phyloP scores from a whole-genome alignment of 139 green algal species.

The Volvox reticuliferus region DNA sequence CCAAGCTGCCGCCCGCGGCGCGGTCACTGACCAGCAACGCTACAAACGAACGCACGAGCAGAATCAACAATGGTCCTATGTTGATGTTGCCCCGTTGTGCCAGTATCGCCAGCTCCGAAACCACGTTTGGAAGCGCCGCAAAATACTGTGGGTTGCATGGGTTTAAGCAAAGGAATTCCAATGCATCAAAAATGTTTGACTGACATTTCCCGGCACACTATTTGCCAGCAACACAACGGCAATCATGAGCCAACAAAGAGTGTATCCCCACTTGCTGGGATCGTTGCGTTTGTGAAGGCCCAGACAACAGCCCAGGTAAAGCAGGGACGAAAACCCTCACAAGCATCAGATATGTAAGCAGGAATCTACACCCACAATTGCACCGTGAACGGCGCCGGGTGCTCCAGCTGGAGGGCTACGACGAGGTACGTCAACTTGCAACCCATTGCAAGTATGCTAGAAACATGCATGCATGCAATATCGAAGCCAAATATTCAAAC shows the following conservation, averaged over 20 bases:
- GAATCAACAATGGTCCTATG: constrained; percentile 46
- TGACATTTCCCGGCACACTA: too few relatives aligned
- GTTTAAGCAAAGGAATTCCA: too few relatives aligned
- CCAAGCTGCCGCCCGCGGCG: not conserved
- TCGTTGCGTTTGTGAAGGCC: too few relatives aligned
- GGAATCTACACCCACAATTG: constrained; percentile 34
- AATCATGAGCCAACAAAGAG: too few relatives aligned
- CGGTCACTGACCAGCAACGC: not conserved
- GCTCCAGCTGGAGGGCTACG: constrained; percentile 31
- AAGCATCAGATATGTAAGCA: too few relatives aligned
- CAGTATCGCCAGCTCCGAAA: constrained; percentile 59
- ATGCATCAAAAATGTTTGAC: too few relatives aligned
- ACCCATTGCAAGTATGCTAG: not conserved
- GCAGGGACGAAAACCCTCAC: too few relatives aligned
- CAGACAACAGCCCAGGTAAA: too few relatives aligned
- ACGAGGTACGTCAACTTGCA: constrained; percentile 34
- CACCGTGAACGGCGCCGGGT: not conserved
- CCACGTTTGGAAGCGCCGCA: constrained; percentile 34
- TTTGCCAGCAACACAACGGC: too few relatives aligned
- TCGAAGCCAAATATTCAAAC: too few relatives aligned
- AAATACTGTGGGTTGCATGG: constrained; percentile 33
- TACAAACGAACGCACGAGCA: constrained; percentile 48
- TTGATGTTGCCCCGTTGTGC: constrained; percentile 43
- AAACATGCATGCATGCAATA: too few relatives aligned
- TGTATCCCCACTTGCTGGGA: too few relatives aligned